phyloP scores from a whole-genome alignment of 352 stramenopile species.

The Pythium graminicola region DNA sequence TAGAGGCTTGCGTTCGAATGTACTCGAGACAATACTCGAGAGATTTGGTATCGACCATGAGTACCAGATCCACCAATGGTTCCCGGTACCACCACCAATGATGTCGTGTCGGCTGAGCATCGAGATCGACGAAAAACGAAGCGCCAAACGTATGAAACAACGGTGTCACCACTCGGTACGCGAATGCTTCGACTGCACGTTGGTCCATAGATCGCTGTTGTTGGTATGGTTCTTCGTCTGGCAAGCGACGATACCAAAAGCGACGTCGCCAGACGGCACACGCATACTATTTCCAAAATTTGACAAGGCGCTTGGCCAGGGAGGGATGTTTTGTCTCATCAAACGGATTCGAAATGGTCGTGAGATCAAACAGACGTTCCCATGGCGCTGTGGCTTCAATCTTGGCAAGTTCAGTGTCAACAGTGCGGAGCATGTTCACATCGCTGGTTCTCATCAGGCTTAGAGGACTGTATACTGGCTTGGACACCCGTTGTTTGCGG shows the following conservation, averaged over 20 bases:
- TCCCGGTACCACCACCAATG: conserved; percentile 7
- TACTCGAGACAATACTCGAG: too few species aligned
- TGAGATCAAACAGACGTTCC: neutral
- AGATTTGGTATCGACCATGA: too few species aligned
- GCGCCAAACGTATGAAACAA: neutral
- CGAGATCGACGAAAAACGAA: neutral
- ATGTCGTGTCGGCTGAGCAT: neutral
- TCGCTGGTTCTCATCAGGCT: too few species aligned
- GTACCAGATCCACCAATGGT: too few species aligned
- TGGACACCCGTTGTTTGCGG: neutral
- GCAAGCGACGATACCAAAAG: neutral
- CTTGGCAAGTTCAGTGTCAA: neutral
- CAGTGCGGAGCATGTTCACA: neutral
- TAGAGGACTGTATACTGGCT: neutral
- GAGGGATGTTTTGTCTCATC: neutral
- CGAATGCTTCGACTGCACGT: neutral
- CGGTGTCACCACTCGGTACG: neutral
- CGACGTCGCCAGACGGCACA: neutral
- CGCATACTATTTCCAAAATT: neutral
- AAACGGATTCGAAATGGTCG: conserved; percentile 7
- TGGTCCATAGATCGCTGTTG: neutral
- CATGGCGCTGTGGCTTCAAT: conserved; percentile 1
- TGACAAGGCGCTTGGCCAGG: neutral
- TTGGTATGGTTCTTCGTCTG: neutral
- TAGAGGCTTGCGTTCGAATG: too few species aligned